Conservation (phyloP, 163 green algal genomes). For the Scenedesmus sp. region DNA sequence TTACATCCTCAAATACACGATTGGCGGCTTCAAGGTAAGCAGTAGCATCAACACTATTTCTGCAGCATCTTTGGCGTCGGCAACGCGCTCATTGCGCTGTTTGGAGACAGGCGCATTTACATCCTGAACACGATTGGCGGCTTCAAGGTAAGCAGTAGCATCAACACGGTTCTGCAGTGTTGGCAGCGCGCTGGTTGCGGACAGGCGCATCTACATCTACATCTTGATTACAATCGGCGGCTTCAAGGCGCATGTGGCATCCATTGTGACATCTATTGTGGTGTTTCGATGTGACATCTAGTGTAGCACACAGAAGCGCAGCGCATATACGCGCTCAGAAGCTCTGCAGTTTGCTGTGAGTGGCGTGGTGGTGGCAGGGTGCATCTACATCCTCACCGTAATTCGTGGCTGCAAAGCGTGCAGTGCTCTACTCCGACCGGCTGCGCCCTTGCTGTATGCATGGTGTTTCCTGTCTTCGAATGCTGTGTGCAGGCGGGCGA, state of each 20-base stretch:
- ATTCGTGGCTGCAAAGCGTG: too few species aligned
- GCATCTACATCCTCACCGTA: too few species aligned
- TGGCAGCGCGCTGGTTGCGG: conserved; percentile 57
- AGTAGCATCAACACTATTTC: too few species aligned
- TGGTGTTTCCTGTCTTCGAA: not conserved
- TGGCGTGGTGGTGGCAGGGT: too few species aligned
- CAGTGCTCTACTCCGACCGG: too few species aligned
- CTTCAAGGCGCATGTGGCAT: conserved; percentile 14
- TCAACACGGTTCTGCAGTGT: conserved; percentile 7
- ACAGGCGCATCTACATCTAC: conserved; percentile 56
- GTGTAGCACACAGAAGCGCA: too few species aligned
- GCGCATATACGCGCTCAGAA: too few species aligned
- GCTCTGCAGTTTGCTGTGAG: too few species aligned
- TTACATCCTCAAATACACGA: not conserved
- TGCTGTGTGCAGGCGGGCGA: conserved; percentile 56
- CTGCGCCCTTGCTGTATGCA: not conserved
- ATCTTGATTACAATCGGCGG: conserved; percentile 54
- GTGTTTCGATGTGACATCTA: too few species aligned
- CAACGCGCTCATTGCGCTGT: conserved; percentile 60
- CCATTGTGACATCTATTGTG: too few species aligned
- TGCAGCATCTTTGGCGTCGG: conserved; percentile 21
- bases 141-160: conserved; percentile 14
- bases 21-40: conserved; percentile 24
- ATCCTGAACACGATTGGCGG: conserved; percentile 54
- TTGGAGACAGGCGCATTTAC: conserved; percentile 66